Conservation (phyloP, 768 basidiomycete genomes). For the Leccinum subtestaceum region DNA sequence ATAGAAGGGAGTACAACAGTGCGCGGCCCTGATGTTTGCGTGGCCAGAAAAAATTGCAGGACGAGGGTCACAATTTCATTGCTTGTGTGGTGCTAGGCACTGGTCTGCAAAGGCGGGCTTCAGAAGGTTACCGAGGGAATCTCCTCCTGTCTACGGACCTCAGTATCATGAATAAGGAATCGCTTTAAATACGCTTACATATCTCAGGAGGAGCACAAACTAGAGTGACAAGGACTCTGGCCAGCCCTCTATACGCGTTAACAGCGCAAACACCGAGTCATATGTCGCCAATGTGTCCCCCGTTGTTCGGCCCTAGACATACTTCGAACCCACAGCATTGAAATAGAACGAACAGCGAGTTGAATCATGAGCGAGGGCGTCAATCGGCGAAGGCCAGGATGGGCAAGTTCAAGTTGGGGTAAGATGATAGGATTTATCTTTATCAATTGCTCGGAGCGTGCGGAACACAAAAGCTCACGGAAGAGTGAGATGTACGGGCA, state of each 20-base stretch:
- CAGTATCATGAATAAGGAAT: not conserved
- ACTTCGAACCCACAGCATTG: constrained; percentile 50
- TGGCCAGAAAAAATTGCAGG: constrained; percentile 23
- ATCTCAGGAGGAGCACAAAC: constrained; percentile 10
- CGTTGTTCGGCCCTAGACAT: constrained; percentile 44
- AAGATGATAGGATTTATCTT: constrained; percentile 51
- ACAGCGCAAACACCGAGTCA: constrained; percentile 32
- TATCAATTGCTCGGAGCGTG: constrained; percentile 50
- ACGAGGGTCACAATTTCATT: not conserved
- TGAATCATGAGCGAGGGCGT: constrained; percentile 57
- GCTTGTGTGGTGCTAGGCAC: constrained; percentile 3
- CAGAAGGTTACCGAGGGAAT: constrained; percentile 4
- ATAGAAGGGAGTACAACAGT: constrained; percentile 75
- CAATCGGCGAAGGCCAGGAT: constrained; percentile 64
- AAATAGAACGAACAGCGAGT: constrained; percentile 59
- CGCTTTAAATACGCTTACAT: constrained; percentile 2
- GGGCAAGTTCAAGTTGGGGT: constrained; percentile 50
- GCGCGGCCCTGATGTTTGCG: constrained; percentile 63
- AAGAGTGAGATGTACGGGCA: constrained; percentile 58
- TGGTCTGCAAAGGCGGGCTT: not conserved
- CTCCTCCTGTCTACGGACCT: constrained; percentile 2
- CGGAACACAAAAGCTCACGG: constrained; percentile 54
- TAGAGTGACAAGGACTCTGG: not conserved
- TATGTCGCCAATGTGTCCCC: constrained; percentile 39
- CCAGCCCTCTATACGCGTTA: constrained; percentile 1